Evolutionary conservation across 1,139 yeast genomes (phyloP).

Genomic region (Scheffersomyces cryptocercus): DNA sequence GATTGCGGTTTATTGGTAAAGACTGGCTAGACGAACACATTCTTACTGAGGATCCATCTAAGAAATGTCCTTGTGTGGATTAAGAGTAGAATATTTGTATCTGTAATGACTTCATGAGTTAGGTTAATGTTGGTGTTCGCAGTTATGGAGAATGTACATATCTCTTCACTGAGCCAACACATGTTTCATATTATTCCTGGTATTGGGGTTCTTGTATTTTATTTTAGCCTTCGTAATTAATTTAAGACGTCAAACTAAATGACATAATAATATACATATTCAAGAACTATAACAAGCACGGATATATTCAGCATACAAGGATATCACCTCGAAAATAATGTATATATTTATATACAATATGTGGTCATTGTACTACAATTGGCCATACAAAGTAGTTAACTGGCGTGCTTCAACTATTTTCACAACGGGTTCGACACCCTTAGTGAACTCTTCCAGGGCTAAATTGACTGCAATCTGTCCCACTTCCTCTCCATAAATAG

Average conservation of each 20-base stretch:
- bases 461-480: slow-evolving; percentile 45
- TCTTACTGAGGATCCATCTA: slow-evolving; percentile 28
- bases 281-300: too few relatives aligned
- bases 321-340: not conserved
- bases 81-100: slow-evolving; percentile 1
- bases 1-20: slow-evolving; percentile 47
- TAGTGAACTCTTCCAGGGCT: slow-evolving; percentile 17
- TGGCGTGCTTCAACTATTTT: slow-evolving; percentile 1
- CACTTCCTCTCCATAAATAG: slow-evolving; percentile 51
- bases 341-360: too few relatives aligned
- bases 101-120: not conserved
- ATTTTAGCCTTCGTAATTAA: too few relatives aligned
- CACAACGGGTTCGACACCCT: slow-evolving; percentile 4
- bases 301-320: not conserved
- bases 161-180: too few relatives aligned
- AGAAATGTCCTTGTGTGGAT: slow-evolving; percentile 29
- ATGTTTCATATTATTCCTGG: too few relatives aligned
- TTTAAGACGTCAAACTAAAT: too few relatives aligned
- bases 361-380: not conserved
- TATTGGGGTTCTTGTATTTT: too few relatives aligned
- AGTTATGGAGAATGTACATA: too few relatives aligned
- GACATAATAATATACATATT: too few relatives aligned
- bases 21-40: slow-evolving; percentile 63
- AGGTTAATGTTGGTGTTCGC: not conserved
- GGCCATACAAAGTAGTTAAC: slow-evolving; percentile 3